Evolutionary conservation across 2,329 filamentous ascomycete species (phyloP).

Genomic region (Botrytis porri): DNA sequence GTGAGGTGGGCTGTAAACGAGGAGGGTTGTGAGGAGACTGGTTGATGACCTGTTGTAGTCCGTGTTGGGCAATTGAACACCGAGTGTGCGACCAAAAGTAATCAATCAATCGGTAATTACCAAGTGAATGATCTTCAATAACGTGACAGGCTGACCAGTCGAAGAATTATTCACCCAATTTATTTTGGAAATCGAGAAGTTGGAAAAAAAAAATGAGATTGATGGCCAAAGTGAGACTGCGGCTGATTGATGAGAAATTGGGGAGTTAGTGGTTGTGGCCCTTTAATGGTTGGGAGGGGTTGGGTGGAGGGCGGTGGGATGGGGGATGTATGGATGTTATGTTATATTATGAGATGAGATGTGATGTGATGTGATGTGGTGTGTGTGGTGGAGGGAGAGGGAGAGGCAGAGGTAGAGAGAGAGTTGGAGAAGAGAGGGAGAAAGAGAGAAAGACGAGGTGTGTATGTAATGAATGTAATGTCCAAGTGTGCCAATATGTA

Average conservation of each 20-base stretch:
- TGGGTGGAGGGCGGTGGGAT: slow-evolving; percentile 20
- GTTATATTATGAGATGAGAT: neutral
- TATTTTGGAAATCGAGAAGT: neutral
- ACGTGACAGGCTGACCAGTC: slow-evolving; percentile 30
- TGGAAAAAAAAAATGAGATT: neutral
- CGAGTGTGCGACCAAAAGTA: slow-evolving; percentile 25
- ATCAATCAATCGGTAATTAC: slow-evolving; percentile 27
- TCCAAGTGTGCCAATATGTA: neutral
- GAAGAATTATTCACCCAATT: slow-evolving; percentile 25
- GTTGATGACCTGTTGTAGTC: slow-evolving; percentile 45
- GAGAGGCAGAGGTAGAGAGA: neutral
- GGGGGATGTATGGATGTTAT: neutral
- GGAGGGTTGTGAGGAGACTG: slow-evolving; percentile 44
- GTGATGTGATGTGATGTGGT: neutral
- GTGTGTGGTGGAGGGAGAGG: neutral
- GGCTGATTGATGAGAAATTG: slow-evolving; percentile 21
- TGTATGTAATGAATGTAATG: neutral
- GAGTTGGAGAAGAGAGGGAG: neutral
- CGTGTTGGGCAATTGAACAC: slow-evolving; percentile 51
- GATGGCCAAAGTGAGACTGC: slow-evolving; percentile 21
- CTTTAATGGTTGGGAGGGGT: slow-evolving; percentile 21
- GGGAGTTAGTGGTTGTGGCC: slow-evolving; percentile 16
- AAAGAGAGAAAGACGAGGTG: neutral
- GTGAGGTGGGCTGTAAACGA: slow-evolving; percentile 44
- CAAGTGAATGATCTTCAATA: slow-evolving; percentile 26